phyloP scores from a whole-genome alignment of 148 eudicot genomes.

The Oxyria digyna region DNA sequence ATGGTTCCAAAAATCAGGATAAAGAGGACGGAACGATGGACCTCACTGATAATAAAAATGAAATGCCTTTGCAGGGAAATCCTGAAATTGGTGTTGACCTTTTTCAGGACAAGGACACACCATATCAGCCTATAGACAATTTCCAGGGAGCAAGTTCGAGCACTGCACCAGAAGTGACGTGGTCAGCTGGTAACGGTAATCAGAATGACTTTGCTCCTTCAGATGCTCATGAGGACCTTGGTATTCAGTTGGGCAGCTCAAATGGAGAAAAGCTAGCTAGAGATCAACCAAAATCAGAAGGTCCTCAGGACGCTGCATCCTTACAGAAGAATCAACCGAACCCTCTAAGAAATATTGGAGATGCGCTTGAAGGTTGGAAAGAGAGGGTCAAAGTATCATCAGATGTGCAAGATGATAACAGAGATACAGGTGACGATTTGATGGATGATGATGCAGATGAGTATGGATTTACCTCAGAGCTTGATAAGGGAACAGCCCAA shows the following conservation, averaged over 20 bases:
- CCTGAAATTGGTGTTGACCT: conserved; percentile 19
- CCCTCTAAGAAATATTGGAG: conserved; percentile 71
- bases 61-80: conserved; percentile 21
- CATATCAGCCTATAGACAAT: conserved; percentile 29
- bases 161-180: conserved; percentile 37
- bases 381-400: conserved; percentile 74
- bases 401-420: conserved; percentile 38
- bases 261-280: conserved; percentile 39
- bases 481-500: conserved; percentile 74
- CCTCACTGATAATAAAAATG: conserved; percentile 25
- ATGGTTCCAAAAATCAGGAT: conserved; percentile 18
- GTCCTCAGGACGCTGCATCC: conserved; percentile 43
- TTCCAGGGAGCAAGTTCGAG: conserved; percentile 22
- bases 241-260: conserved; percentile 42
- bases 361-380: conserved; percentile 95
- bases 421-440: conserved; percentile 37
- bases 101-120: conserved; percentile 29
- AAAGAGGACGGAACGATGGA: conserved; percentile 30
- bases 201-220: conserved; percentile 52
- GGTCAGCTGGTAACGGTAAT: conserved; percentile 31
- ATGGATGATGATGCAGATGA: conserved; percentile 57
- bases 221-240: conserved; percentile 38
- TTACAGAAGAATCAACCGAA: conserved; percentile 58
- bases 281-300: conserved; percentile 30
- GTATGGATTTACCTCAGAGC: conserved; percentile 65